Conservation (phyloP, 2,329 filamentous ascomycete species). For the Aspergillus sp. region DNA sequence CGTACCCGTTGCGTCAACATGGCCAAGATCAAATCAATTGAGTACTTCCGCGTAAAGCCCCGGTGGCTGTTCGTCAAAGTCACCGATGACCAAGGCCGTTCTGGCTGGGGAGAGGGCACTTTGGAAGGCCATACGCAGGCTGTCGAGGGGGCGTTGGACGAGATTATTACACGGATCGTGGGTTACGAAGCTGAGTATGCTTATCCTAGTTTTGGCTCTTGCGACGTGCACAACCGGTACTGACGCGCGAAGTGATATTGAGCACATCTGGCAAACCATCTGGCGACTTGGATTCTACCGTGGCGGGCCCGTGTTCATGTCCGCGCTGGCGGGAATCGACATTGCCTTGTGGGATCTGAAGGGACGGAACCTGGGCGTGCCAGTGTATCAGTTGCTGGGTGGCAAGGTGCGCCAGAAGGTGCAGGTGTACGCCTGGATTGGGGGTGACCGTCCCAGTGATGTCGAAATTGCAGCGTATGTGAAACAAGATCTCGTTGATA, state of each 20-base stretch:
- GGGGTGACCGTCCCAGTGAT: constrained; percentile 68
- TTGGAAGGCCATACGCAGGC: constrained; percentile 72
- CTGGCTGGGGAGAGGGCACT: constrained; percentile 74
- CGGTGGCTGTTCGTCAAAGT: constrained; percentile 79
- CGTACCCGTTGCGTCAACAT: constrained; percentile 38
- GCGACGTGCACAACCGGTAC: neutral
- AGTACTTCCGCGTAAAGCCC: constrained; percentile 73
- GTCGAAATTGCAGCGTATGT: constrained; percentile 55
- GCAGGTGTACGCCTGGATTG: constrained; percentile 76
- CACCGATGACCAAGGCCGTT: constrained; percentile 62
- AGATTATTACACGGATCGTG: constrained; percentile 59
- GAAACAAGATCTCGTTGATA: neutral
- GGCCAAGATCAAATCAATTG: constrained; percentile 63
- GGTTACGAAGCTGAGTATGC: constrained; percentile 69
- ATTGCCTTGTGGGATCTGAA: constrained; percentile 83
- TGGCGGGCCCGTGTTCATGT: constrained; percentile 78
- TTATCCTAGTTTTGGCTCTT: neutral
- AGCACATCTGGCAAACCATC: constrained; percentile 74
- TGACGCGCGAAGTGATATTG: constrained; percentile 60
- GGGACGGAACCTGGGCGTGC: constrained; percentile 60
- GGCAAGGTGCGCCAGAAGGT: constrained; percentile 69
- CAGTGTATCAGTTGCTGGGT: constrained; percentile 70
- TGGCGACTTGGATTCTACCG: constrained; percentile 73
- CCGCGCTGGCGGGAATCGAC: constrained; percentile 71
- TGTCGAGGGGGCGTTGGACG: constrained; percentile 70